These are phyloP conservation scores for Penicillium sclerotiorum DNA, from an alignment of 2,329 filamentous ascomycete species.

Conservation along the genomic window DNA sequence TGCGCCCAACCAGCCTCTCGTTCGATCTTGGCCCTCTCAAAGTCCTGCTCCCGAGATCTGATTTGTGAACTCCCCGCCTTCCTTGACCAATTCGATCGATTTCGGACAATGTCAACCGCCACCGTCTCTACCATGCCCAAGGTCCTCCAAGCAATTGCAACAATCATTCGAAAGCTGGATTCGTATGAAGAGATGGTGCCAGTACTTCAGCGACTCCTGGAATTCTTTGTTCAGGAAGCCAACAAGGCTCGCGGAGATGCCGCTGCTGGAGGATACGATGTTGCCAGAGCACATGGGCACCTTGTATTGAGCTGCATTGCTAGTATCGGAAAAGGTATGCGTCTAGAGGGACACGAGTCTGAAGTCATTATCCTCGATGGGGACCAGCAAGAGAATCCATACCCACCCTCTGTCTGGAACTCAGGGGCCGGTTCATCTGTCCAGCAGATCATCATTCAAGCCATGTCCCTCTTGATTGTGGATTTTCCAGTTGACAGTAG, in stretches of 20 bases:
- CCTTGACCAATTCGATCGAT: slow-evolving; percentile 44
- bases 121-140: slow-evolving; percentile 43
- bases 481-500: slow-evolving; percentile 43
- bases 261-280: slow-evolving; percentile 33
- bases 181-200: slow-evolving; percentile 44
- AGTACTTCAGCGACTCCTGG: slow-evolving; percentile 41
- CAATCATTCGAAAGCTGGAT: slow-evolving; percentile 46
- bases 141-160: slow-evolving; percentile 48
- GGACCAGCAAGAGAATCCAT: slow-evolving; percentile 26
- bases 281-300: slow-evolving; percentile 36
- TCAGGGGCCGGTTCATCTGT: slow-evolving; percentile 32
- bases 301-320: slow-evolving; percentile 44
- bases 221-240: slow-evolving; percentile 41
- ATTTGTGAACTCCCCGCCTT: slow-evolving; percentile 47
- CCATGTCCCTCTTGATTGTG: slow-evolving; percentile 43
- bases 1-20: slow-evolving; percentile 47
- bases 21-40: slow-evolving; percentile 48
- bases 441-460: slow-evolving; percentile 43
- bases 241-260: slow-evolving; percentile 36
- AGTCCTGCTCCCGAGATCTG: slow-evolving; percentile 46
- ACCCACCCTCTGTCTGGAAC: slow-evolving; percentile 43
- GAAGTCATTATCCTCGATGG: slow-evolving; percentile 36
- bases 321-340: slow-evolving; percentile 45
- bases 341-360: slow-evolving; percentile 38
- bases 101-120: slow-evolving; percentile 40